Evolutionary conservation across 768 basidiomycete genomes (phyloP), one percentile per base, ranked within the genome.

Genomic region (Agrocybe praecox): DNA sequence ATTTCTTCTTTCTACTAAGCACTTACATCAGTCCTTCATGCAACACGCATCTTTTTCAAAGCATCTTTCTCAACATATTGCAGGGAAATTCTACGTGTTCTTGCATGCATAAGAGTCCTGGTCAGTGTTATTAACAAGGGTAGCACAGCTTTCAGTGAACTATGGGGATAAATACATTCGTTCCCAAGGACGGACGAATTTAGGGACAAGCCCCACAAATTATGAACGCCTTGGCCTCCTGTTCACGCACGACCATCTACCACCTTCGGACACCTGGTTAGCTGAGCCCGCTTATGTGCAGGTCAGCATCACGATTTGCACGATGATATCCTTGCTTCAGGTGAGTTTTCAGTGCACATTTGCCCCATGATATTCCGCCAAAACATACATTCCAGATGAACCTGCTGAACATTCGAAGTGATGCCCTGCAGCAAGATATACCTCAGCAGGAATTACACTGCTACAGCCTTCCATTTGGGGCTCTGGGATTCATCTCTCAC

Each of bases 381-480:
- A 12, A 29, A 26, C 42, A 18, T 49, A 46, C 26, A 29, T 29
- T 42, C 44, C n/a, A 19, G 45, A 49, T 29, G 23, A 9, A 46
- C 42, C 12, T 21, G 15, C 46, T 56, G 26, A 18, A 36, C 46
- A 45, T 34, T 18, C 56, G 61, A 21, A 49, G 43, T 24, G 56
- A 52, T 33, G 32, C 50, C 2, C 58, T 66, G 12, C 29, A 58
- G 17, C 60, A 63, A 53, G 60, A 62, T 22, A 62, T 64, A 44
- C 61, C 61, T 40, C 22, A 54, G 3, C 53, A 67, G 36, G 61
- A 66, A 45, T 52, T 67, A 14, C 58, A 63, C n/a, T 68, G 67
- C 52, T 68, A 68, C 58, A 63, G 60, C 19, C 64, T 68, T 19
- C 67, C 67, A 2, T 68, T 60, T 26, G 67, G 67, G n/a, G 64